phyloP scores from a whole-genome alignment of 2,329 filamentous ascomycete genomes.

The Westerdykella ornata region DNA sequence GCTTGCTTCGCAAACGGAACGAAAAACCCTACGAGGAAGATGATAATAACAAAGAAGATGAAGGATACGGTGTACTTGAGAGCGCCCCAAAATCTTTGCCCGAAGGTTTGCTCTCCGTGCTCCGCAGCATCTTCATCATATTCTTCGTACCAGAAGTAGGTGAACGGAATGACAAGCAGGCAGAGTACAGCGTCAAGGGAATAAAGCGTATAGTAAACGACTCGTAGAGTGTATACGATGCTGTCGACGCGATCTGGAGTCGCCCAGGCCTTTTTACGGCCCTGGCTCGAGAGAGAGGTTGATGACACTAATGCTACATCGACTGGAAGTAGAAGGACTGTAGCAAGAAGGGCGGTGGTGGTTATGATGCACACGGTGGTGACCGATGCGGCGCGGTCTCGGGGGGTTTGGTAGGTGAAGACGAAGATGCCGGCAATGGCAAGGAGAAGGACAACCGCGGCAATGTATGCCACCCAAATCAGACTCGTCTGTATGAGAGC shows the following conservation, averaged over 20 bases:
- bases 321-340: conserved; percentile 84
- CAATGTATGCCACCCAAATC: conserved; percentile 90
- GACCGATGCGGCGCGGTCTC: conserved; percentile 76
- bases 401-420: conserved; percentile 82
- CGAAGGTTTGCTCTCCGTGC: conserved; percentile 65
- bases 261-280: conserved; percentile 90
- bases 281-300: conserved; percentile 67
- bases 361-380: conserved; percentile 81
- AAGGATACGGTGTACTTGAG: conserved; percentile 88
- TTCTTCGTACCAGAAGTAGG: conserved; percentile 98
- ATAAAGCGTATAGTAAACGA: conserved; percentile 91
- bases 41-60: conserved; percentile 66
- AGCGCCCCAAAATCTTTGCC: conserved; percentile 70
- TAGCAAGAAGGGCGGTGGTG: conserved; percentile 80
- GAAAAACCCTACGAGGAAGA: conserved; percentile 93
- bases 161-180: conserved; percentile 82
- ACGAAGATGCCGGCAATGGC: conserved; percentile 76
- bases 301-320: conserved; percentile 93
- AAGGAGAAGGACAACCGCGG: conserved; percentile 70
- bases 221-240: conserved; percentile 72
- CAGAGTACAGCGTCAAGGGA: conserved; percentile 86
- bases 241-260: conserved; percentile 70
- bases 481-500: conserved; percentile 75
- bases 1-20: conserved; percentile 69
- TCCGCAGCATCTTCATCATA: conserved; percentile 87